A percentile compares a stretch with the other conserved stretches of the same genome.
Evolutionary conservation across 768 basidiomycete genomes (phyloP).

Genomic region (Boletus edulis): DNA sequence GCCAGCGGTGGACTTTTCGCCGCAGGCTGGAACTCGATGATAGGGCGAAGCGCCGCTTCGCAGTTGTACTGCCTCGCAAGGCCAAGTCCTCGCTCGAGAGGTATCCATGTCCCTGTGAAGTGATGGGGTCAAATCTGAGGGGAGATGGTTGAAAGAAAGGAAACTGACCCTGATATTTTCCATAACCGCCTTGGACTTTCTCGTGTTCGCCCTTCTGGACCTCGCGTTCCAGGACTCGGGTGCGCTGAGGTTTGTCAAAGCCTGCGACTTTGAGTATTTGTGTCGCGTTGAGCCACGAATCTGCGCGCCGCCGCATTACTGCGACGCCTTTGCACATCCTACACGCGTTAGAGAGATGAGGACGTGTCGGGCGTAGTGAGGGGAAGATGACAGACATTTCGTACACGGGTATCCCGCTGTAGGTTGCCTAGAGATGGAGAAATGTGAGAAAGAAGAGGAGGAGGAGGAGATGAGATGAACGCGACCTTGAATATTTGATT

Average conservation of each 20-base stretch:
- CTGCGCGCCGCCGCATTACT: conserved; percentile 94
- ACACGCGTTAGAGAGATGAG: conserved; percentile 39
- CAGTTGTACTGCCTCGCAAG: conserved; percentile 94
- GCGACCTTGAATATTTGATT: conserved; percentile 87
- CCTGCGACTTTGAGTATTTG: conserved; percentile 99
- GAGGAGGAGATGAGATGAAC: background rate
- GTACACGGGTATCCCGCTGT: conserved; percentile 90
- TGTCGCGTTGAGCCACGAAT: conserved; percentile 98
- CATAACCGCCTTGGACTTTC: conserved; percentile 99
- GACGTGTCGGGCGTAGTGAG: conserved; percentile 34
- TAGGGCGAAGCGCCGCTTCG: conserved; percentile 80
- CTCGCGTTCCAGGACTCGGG: conserved; percentile 95
- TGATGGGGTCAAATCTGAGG: background rate
- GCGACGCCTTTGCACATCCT: conserved; percentile 97
- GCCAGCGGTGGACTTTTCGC: conserved; percentile 92
- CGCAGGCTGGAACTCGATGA: conserved; percentile 90
- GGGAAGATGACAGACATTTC: conserved; percentile 66
- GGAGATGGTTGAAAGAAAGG: conserved; percentile 4
- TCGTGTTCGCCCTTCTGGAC: conserved; percentile 99
- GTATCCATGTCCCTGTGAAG: conserved; percentile 92
- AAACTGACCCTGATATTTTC: conserved; percentile 95
- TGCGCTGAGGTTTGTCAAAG: conserved; percentile 98
- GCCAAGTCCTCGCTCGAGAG: conserved; percentile 82
- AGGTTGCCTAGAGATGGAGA: conserved; percentile 63
- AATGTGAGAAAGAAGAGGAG: conserved; percentile 1